These are phyloP conservation scores for Linderina pennispora DNA, from an alignment of 192 early-diverging fungal genomes.

Conservation along the genomic window DNA sequence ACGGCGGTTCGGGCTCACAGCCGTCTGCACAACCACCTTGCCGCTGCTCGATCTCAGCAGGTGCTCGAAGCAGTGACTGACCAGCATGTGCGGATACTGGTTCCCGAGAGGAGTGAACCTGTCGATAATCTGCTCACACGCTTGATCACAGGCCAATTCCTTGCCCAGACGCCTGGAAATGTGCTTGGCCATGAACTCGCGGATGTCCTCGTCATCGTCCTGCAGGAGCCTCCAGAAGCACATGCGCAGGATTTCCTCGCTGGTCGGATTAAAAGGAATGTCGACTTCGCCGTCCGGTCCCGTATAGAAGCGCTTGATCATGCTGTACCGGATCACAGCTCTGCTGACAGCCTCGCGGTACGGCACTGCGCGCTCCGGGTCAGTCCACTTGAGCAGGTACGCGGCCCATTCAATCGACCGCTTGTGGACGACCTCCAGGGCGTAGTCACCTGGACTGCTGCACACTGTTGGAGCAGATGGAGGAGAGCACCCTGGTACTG, in stretches of 20 bases:
- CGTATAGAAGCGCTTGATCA: constrained; percentile 24
- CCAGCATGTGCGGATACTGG: constrained; percentile 29
- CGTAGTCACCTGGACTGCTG: background rate
- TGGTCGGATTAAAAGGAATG: constrained; percentile 21
- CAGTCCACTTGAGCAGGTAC: constrained; percentile 37
- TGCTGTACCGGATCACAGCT: constrained; percentile 33
- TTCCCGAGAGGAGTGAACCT: constrained; percentile 48
- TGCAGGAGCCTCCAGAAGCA: constrained; percentile 50
- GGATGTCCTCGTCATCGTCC: constrained; percentile 76
- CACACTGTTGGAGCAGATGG: constrained; percentile 18
- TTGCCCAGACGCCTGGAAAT: constrained; percentile 46
- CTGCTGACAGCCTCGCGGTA: constrained; percentile 34
- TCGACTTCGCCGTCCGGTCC: constrained; percentile 2
- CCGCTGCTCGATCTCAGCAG: constrained; percentile 7
- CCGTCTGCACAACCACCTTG: constrained; percentile 8
- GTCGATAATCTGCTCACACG: constrained; percentile 50
- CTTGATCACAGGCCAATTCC: constrained; percentile 40
- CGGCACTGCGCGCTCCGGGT: constrained; percentile 34
- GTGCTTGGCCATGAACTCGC: constrained; percentile 56
- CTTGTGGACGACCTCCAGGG: constrained; percentile 2
- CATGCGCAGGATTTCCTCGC: constrained; percentile 49
- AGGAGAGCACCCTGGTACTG: constrained; percentile 32
- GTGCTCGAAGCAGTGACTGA: constrained; percentile 25
- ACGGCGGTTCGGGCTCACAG: constrained; percentile 47
- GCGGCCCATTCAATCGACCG: constrained; percentile 36